Percentiles rank a stretch among this genome's conserved stretches.
Evolutionary conservation across 495 filamentous ascomycete genomes (phyloP).

Genomic region (Lophiostoma macrostomum): DNA sequence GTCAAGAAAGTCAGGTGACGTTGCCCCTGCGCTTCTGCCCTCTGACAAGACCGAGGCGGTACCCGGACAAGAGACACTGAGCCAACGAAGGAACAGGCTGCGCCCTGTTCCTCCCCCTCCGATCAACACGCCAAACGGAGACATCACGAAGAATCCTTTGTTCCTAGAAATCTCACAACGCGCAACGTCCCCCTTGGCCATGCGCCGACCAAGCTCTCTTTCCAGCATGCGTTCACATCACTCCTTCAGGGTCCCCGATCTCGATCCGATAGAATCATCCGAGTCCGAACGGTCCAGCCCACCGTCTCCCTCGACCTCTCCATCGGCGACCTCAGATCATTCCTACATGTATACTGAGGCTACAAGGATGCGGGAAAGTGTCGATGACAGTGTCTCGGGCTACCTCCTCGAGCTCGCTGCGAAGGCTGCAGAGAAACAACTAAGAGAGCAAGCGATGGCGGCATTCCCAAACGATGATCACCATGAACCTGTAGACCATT

Average conservation of each 20-base stretch:
- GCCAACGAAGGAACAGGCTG: constrained; percentile 14
- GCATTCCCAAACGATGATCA: constrained; percentile 66
- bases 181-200: constrained; percentile 30
- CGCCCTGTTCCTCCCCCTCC: constrained; percentile 23
- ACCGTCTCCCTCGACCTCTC: constrained; percentile 51
- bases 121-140: constrained; percentile 20
- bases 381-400: constrained; percentile 67
- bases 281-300: constrained; percentile 51
- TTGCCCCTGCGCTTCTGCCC: constrained; percentile 30
- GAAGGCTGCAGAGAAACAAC: constrained; percentile 69
- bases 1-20: constrained; percentile 45
- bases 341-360: constrained; percentile 42
- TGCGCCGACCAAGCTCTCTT: constrained; percentile 43
- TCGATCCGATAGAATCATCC: constrained; percentile 54
- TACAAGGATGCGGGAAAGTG: constrained; percentile 53
- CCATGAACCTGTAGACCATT: constrained; percentile 62
- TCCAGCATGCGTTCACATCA: constrained; percentile 46
- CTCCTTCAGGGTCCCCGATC: constrained; percentile 56
- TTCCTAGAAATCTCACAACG: constrained; percentile 27
- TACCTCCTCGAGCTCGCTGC: constrained; percentile 75
- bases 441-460: constrained; percentile 65
- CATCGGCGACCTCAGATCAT: constrained; percentile 44
- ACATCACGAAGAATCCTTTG: constrained; percentile 21
- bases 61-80: constrained; percentile 20
- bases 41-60: constrained; percentile 43